These are phyloP conservation scores for Podaxis sp. DNA, from an alignment of 768 basidiomycete genomes.

Conservation along the genomic window DNA sequence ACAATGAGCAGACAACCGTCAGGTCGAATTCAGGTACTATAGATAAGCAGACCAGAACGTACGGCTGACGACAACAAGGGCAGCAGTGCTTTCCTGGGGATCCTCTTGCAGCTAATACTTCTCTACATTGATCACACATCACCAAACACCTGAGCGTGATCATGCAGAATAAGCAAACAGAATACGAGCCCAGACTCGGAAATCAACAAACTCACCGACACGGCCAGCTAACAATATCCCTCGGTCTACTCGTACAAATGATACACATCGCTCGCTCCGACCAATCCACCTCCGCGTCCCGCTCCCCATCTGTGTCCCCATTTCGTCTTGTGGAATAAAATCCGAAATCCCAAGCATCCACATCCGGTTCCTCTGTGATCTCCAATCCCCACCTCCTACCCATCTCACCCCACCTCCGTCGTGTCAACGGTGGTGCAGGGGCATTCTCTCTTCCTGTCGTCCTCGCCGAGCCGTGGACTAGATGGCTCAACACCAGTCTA, in stretches of 20 bases:
- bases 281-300: slow-evolving; percentile 22
- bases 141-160: slow-evolving; percentile 46
- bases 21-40: background rate
- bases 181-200: slow-evolving; percentile 17
- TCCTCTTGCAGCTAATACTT: slow-evolving; percentile 55
- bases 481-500: slow-evolving; percentile 27
- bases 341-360: slow-evolving; percentile 20
- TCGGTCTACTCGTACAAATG: slow-evolving; percentile 64
- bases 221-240: slow-evolving; percentile 84
- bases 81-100: slow-evolving; percentile 60
- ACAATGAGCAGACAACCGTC: background rate
- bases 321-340: background rate
- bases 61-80: slow-evolving; percentile 64
- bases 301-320: slow-evolving; percentile 5
- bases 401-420: slow-evolving; percentile 11
- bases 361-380: slow-evolving; percentile 20
- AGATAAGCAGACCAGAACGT: background rate
- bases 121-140: slow-evolving; percentile 66
- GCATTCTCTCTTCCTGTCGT: slow-evolving; percentile 19
- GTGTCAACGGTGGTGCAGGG: slow-evolving; percentile 10
- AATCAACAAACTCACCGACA: slow-evolving; percentile 52
- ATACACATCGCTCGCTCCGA: slow-evolving; percentile 48
- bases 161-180: background rate
- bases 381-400: slow-evolving; percentile 19
- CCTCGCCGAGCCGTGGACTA: slow-evolving; percentile 30